Base-by-base conservation (phyloP, 148 eudicot species). In the Suaeda aralocaspica region DNA sequence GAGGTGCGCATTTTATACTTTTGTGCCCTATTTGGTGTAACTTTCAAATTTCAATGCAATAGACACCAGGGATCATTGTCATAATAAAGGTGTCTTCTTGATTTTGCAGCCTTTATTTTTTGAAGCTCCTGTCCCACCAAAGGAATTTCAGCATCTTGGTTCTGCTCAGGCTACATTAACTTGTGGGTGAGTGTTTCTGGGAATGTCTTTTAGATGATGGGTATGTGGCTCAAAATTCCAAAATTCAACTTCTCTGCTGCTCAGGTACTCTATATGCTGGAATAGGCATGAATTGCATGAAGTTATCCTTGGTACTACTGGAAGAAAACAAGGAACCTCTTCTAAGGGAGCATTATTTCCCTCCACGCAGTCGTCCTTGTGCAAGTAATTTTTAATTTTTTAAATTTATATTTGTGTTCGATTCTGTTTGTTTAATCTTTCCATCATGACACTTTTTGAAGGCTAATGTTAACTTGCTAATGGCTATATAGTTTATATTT, bases 311-410 rank as follows among this genome's bases (percentile, higher is more conserved):
- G 99, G 99, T 59, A 94, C 91, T 12, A 94, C 97, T 49, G 99
- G 98, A 42, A 84, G 99, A 79, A 91, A 87, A 80, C 97, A 94
- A 70, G 99, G 99, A 31, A 91, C 97, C 71, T 91, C 99, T 75
- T 84, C 88, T 19, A 91, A 94, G 82, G 99, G 93, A 59, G 92
- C 97, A 28, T 30, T 82, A 36, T 85, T 61, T 73, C 91, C 97
- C 55, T 87, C 96, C 53, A 89, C 97, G 4, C 84, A 89, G 75
- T 87, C 97, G 75, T 81, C 89, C 67, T 74, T 91, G 78, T 94
- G 99, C 99, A 94, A 92, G 98, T 92, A 85, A 71, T 36, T 9
- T 74, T 80, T 68, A 3, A 15, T 39, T 4, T 21, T 60, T 31
- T 58, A 44, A 14, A 9, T 11, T 6, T 59, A 8, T 34, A 53